These are phyloP conservation scores for Microbotryomycetes sp. DNA, from an alignment of 1,284 basidiomycete genomes.

Conservation along the genomic window DNA sequence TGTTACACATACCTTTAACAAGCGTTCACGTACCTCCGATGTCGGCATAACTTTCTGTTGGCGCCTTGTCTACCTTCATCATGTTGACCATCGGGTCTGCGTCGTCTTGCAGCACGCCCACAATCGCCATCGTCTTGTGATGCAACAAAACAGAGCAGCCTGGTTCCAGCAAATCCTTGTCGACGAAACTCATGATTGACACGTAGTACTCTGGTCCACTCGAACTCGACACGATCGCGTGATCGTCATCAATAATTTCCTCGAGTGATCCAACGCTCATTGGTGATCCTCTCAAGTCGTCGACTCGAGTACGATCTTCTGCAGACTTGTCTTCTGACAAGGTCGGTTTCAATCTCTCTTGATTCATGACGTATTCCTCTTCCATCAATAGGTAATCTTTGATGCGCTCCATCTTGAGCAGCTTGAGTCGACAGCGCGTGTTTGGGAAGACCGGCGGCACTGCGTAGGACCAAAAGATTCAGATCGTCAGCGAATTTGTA, in stretches of 20 bases:
- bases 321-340: conserved; percentile 89
- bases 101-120: conserved; percentile 94
- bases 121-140: conserved; percentile 91
- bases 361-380: conserved; percentile 87
- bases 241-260: conserved; percentile 99
- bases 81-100: conserved; percentile 88
- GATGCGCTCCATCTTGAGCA: conserved; percentile 94
- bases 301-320: conserved; percentile 88
- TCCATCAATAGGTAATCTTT: conserved; percentile 97
- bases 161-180: conserved; percentile 96
- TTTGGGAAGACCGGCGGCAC: conserved; percentile 88
- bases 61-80: conserved; percentile 98
- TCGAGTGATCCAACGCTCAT: conserved; percentile 97
- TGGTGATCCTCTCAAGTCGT: conserved; percentile 88
- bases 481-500: too few relatives aligned
- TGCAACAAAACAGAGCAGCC: conserved; percentile 93
- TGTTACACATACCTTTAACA: too few relatives aligned
- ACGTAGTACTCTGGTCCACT: conserved; percentile 98
- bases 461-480: too few relatives aligned
- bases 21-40: conserved; percentile 62
- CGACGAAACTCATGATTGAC: conserved; percentile 96
- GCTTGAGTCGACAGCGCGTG: conserved; percentile 88
- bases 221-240: conserved; percentile 92
- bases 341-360: conserved; percentile 79
- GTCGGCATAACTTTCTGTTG: conserved; percentile 97